A percentile compares a stretch with the other conserved stretches of the same genome.
Evolutionary conservation across 129 eudicot species (phyloP).

Genomic region (Pulicaria dysenterica): DNA sequence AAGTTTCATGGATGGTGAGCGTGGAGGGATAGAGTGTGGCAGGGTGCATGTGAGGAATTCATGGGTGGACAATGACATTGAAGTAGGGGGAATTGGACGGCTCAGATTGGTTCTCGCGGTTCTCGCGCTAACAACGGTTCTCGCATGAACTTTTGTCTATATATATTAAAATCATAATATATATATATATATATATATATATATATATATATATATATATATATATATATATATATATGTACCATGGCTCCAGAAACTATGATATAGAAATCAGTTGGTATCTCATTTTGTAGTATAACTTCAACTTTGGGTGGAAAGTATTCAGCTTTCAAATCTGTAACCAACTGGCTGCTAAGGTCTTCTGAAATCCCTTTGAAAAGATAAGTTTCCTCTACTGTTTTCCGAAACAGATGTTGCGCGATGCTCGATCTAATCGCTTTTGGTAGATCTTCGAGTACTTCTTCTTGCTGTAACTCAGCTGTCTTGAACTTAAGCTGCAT

Average conservation of each 20-base stretch:
- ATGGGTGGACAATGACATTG: no score
- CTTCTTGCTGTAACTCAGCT: constrained; percentile 82
- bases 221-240: no score
- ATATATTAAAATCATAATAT: no score
- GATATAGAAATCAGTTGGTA: constrained; percentile 78
- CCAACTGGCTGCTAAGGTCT: constrained; percentile 66
- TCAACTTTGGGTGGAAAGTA: constrained; percentile 81
- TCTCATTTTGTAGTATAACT: constrained; percentile 74
- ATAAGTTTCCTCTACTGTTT: constrained; percentile 56
- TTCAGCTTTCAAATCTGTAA: constrained; percentile 78
- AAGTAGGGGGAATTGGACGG: no score
- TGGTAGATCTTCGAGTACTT: constrained; percentile 62
- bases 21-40: no score
- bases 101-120: no score
- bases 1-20: no score
- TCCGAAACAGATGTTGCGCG: constrained; percentile 64
- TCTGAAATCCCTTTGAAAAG: constrained; percentile 65
- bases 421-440: constrained; percentile 81
- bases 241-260: constrained; percentile 80
- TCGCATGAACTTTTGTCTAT: no score
- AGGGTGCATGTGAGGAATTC: no score
- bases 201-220: no score
- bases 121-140: no score
- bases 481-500: constrained; percentile 74
- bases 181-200: no score